Percentiles rank a stretch among this genome's conserved stretches.
Evolutionary conservation across 805 yeast species (phyloP).

Genomic region (Ogataea philodendri): DNA sequence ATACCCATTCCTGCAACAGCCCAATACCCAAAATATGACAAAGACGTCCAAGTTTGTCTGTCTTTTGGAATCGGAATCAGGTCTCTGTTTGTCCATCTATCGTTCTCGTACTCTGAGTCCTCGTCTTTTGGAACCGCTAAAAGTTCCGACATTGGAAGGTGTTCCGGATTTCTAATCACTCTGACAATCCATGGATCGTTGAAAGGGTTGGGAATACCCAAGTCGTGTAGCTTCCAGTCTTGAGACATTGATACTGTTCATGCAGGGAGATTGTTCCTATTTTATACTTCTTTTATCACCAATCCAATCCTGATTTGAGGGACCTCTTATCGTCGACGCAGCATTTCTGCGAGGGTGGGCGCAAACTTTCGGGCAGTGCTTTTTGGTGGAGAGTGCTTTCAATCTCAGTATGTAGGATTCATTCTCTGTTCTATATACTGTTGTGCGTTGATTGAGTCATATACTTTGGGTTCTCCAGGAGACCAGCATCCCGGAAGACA

Average conservation of each 20-base stretch:
- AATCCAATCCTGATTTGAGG: slow-evolving; percentile 4
- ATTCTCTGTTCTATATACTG: slow-evolving; percentile 21
- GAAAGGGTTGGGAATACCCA: slow-evolving; percentile 20
- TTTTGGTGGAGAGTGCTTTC: slow-evolving; percentile 6
- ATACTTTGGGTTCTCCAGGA: slow-evolving; percentile 15
- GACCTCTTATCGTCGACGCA: too few species aligned
- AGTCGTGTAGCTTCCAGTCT: slow-evolving; percentile 10
- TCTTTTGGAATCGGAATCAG: slow-evolving; percentile 43
- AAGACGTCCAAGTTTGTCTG: slow-evolving; percentile 47
- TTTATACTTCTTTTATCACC: slow-evolving; percentile 1
- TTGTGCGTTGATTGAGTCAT: slow-evolving; percentile 22
- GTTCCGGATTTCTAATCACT: slow-evolving; percentile 16
- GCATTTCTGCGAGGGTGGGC: slow-evolving; percentile 9
- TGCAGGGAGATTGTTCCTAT: slow-evolving; percentile 1
- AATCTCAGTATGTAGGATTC: slow-evolving; percentile 18
- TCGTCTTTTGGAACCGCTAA: slow-evolving; percentile 34
- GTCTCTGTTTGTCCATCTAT: slow-evolving; percentile 39
- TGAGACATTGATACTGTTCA: slow-evolving; percentile 5
- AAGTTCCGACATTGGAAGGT: slow-evolving; percentile 15
- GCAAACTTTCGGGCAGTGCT: not conserved
- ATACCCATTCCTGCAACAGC: slow-evolving; percentile 33
- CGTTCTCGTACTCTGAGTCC: slow-evolving; percentile 29
- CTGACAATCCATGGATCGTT: slow-evolving; percentile 20
- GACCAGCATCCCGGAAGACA: slow-evolving; percentile 22
- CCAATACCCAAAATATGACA: slow-evolving; percentile 45